A percentile compares a stretch with the other conserved stretches of the same genome.
These are phyloP conservation scores for Macrophomina tecta DNA, from an alignment of 2,329 filamentous ascomycete species.

Conservation along the genomic window DNA sequence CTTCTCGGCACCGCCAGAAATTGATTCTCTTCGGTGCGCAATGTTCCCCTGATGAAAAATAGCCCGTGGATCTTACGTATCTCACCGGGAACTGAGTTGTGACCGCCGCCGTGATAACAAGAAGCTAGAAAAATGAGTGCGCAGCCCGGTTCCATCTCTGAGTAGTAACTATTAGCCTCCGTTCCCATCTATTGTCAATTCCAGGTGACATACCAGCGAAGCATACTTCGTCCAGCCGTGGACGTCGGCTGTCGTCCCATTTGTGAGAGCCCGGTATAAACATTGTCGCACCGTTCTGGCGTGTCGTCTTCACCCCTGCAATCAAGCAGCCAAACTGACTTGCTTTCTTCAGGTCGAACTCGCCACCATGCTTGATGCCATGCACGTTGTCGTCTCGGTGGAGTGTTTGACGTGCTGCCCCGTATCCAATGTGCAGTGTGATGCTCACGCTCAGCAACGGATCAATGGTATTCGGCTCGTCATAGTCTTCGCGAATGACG, in stretches of 20 bases:
- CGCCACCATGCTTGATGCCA: constrained; percentile 34
- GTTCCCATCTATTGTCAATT: neutral
- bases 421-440: constrained; percentile 38
- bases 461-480: constrained; percentile 34
- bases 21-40: constrained; percentile 45
- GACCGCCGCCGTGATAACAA: constrained; percentile 43
- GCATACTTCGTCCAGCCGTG: constrained; percentile 39
- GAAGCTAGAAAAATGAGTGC: constrained; percentile 46
- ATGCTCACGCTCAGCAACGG: constrained; percentile 39
- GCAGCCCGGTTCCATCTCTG: constrained; percentile 46
- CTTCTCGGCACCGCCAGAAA: constrained; percentile 41
- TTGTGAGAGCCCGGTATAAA: constrained; percentile 41
- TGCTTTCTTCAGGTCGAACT: constrained; percentile 30
- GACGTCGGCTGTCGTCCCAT: constrained; percentile 38
- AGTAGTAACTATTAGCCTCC: neutral
- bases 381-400: constrained; percentile 44
- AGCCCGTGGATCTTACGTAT: constrained; percentile 39
- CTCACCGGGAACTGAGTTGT: constrained; percentile 35
- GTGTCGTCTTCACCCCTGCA: constrained; percentile 37
- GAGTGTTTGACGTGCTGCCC: constrained; percentile 39
- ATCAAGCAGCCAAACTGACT: constrained; percentile 40
- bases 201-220: constrained; percentile 38
- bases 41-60: constrained; percentile 40
- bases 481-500: constrained; percentile 33
- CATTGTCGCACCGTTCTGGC: constrained; percentile 44